Evolutionary conservation across 805 yeast genomes (phyloP).

Genomic region (Lachancea cidri): DNA sequence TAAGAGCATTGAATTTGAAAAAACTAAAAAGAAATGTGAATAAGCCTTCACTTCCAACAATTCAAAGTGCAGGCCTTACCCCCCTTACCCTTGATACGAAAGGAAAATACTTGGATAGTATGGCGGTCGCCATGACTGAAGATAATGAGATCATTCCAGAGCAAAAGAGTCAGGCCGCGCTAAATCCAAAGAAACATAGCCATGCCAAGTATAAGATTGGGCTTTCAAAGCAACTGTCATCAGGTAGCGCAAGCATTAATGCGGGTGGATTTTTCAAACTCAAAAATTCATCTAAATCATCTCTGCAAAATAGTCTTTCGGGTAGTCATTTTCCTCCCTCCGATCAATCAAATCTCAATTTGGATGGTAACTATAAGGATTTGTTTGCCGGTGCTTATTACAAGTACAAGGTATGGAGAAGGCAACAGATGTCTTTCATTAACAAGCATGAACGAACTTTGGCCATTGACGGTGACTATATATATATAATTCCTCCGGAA

Average conservation of each 20-base stretch:
- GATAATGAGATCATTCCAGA: slow-evolving; percentile 3
- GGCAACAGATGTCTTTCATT: slow-evolving; percentile 79
- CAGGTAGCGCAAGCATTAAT: background rate
- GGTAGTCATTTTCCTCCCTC: slow-evolving; percentile 16
- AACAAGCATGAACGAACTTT: slow-evolving; percentile 71
- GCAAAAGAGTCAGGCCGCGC: slow-evolving; percentile 6
- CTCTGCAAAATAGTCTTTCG: slow-evolving; percentile 18
- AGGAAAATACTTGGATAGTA: slow-evolving; percentile 19
- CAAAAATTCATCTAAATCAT: slow-evolving; percentile 32
- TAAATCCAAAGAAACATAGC: slow-evolving; percentile 13
- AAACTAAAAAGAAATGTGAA: slow-evolving; percentile 26
- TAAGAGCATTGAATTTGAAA: slow-evolving; percentile 33
- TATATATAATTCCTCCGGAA: slow-evolving; percentile 75
- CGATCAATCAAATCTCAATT: slow-evolving; percentile 15
- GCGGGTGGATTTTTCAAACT: slow-evolving; percentile 30
- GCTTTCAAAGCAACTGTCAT: slow-evolving; percentile 14
- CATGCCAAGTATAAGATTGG: slow-evolving; percentile 21
- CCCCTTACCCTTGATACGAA: slow-evolving; percentile 29
- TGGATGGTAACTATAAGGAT: slow-evolving; percentile 30
- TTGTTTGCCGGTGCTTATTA: slow-evolving; percentile 55
- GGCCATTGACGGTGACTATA: slow-evolving; percentile 91
- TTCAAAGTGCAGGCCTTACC: slow-evolving; percentile 32
- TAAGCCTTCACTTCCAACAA: slow-evolving; percentile 31
- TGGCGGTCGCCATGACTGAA: slow-evolving; percentile 6
- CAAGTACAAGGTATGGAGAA: slow-evolving; percentile 83